These are phyloP conservation scores for Yamadazyma mexicana DNA, from an alignment of 1,139 yeast genomes.

Conservation along the genomic window DNA sequence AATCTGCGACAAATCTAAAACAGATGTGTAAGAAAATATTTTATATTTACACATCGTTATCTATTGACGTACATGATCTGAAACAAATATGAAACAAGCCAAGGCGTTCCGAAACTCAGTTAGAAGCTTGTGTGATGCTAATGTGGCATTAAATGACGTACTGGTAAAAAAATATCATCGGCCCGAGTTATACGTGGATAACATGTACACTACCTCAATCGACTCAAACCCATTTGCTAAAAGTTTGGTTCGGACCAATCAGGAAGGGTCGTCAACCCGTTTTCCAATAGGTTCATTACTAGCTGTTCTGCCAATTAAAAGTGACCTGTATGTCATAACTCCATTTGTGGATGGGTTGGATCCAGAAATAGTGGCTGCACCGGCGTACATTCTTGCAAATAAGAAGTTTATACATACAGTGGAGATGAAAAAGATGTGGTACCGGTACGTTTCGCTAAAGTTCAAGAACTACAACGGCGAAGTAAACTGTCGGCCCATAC, in stretches of 20 bases:
- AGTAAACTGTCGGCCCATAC: not conserved
- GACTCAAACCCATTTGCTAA: slow-evolving; percentile 13
- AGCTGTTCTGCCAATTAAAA: slow-evolving; percentile 5
- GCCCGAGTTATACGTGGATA: slow-evolving; percentile 8
- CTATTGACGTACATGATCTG: slow-evolving; percentile 4
- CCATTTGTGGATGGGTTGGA: slow-evolving; percentile 6
- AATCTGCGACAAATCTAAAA: slow-evolving; percentile 7
- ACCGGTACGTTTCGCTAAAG: slow-evolving; percentile 12
- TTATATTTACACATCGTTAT: not conserved
- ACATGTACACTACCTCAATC: slow-evolving; percentile 8
- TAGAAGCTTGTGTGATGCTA: not conserved
- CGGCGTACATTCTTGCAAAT: slow-evolving; percentile 13
- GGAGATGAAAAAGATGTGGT: slow-evolving; percentile 9
- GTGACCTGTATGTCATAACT: not conserved
- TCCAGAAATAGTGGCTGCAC: slow-evolving; percentile 6
- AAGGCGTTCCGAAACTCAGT: not conserved
- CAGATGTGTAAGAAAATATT: slow-evolving; percentile 4
- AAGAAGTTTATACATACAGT: slow-evolving; percentile 8
- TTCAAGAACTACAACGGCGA: slow-evolving; percentile 10
- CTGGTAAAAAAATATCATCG: slow-evolving; percentile 7
- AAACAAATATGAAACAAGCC: slow-evolving; percentile 12
- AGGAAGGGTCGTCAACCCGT: slow-evolving; percentile 10
- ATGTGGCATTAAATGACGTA: slow-evolving; percentile 8
- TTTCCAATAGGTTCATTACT: slow-evolving; percentile 15
- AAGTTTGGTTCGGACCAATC: slow-evolving; percentile 11